Conservation (phyloP, 1,284 basidiomycete species). For the Irpex sp. region DNA sequence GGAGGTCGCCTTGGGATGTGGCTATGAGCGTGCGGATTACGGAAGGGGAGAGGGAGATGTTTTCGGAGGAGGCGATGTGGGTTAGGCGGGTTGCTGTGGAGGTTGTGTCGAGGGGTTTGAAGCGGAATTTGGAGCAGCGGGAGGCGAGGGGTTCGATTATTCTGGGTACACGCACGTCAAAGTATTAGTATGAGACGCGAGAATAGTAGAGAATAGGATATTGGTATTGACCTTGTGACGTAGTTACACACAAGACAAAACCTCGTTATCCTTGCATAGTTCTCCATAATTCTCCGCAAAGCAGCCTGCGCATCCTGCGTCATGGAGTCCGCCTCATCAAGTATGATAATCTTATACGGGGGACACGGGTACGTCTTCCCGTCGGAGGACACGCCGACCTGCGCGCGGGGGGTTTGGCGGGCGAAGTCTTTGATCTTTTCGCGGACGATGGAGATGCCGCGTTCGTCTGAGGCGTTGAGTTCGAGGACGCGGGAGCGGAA, state of each 20-base stretch:
- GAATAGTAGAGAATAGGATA: no score
- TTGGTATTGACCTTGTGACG: slow-evolving; percentile 36
- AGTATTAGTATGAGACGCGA: background rate
- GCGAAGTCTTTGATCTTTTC: slow-evolving; percentile 99
- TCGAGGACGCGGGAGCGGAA: slow-evolving; percentile 94
- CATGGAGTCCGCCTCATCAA: slow-evolving; percentile 99
- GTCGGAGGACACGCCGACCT: slow-evolving; percentile 62
- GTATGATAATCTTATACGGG: slow-evolving; percentile 98
- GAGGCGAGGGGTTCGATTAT: slow-evolving; percentile 99
- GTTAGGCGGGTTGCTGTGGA: slow-evolving; percentile 78
- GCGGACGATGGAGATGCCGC: slow-evolving; percentile 94
- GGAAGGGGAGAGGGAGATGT: slow-evolving; percentile 43
- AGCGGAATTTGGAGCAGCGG: slow-evolving; percentile 99
- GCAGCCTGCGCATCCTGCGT: slow-evolving; percentile 99
- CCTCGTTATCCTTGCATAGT: slow-evolving; percentile 92
- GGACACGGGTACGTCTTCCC: slow-evolving; percentile 91
- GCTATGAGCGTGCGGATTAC: slow-evolving; percentile 75
- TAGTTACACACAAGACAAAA: slow-evolving; percentile 99
- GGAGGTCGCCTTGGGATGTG: slow-evolving; percentile 89
- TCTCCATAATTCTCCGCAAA: slow-evolving; percentile 97
- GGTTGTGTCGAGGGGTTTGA: slow-evolving; percentile 83
- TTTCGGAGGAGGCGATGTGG: slow-evolving; percentile 73
- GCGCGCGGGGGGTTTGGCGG: slow-evolving; percentile 86
- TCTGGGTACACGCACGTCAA: slow-evolving; percentile 39
- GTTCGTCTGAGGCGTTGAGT: slow-evolving; percentile 98